Evolutionary conservation across 2,329 filamentous ascomycete species (phyloP).

Genomic region (Fusarium phyllophilum): DNA sequence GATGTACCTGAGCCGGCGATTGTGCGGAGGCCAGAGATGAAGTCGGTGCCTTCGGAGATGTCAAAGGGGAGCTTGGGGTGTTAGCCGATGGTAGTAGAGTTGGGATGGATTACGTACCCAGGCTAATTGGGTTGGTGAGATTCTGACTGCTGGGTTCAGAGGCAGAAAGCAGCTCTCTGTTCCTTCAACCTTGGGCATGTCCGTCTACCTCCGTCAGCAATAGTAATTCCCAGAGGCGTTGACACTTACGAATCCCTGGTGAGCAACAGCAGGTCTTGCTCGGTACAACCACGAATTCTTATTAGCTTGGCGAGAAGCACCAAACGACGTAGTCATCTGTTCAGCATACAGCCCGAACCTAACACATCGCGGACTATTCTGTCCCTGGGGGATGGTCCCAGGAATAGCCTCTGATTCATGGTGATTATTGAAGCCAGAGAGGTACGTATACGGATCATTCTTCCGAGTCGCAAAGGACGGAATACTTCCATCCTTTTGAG

Average conservation of each 20-base stretch:
- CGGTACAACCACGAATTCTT: constrained; percentile 48
- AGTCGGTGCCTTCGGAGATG: constrained; percentile 50
- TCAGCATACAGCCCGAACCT: constrained; percentile 54
- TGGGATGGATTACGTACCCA: constrained; percentile 19
- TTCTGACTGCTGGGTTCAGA: constrained; percentile 34
- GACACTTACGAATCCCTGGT: constrained; percentile 42
- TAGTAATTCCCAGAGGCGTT: rapidly evolving
- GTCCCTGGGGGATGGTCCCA: constrained; percentile 57
- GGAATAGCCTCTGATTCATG: constrained; percentile 56
- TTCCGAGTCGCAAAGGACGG: constrained; percentile 61
- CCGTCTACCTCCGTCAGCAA: constrained; percentile 21
- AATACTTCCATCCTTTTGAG: constrained; percentile 65
- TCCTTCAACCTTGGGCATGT: constrained; percentile 38
- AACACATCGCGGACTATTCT: constrained; percentile 56
- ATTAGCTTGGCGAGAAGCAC: constrained; percentile 45
- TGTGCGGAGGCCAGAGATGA: constrained; percentile 55
- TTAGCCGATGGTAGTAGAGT: background rate
- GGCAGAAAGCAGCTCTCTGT: constrained; percentile 42
- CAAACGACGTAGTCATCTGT: constrained; percentile 55
- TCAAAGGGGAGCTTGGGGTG: constrained; percentile 45
- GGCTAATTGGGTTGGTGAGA: constrained; percentile 40
- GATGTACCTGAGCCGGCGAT: constrained; percentile 55
- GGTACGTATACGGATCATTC: constrained; percentile 61
- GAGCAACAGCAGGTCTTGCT: constrained; percentile 45
- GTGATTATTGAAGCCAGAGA: constrained; percentile 64